Base-by-base conservation (phyloP, 345 rosid species). In the Boechera stricta region DNA sequence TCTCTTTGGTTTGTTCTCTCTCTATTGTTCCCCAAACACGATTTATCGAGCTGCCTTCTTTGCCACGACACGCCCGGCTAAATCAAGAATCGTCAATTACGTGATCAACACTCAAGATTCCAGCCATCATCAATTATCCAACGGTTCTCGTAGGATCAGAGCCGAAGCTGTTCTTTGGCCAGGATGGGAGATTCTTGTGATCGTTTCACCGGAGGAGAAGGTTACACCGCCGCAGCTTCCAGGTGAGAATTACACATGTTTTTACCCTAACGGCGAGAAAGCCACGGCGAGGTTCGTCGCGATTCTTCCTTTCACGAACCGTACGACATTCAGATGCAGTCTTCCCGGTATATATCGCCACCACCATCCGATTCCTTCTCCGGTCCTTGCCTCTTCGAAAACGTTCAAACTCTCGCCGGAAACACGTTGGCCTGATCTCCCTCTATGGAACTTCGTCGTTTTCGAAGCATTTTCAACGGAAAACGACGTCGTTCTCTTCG, bases 391-490 rank as follows among this genome's bases (percentile, higher is more conserved):
- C 18, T 72, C 77, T 21, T 74, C 69, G 0, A 48, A 47, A 48
- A 78, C 28, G 42, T 76, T 61, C 58, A 60, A 58, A 18, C 8
- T 71, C 0, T 76, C 73, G 0, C 61, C 45, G 42, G 60, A 57
- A 2, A 48, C 80, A 6, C 71, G 68, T 1, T 29, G 84, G 78
- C 48, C 45, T 73, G 81, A 72, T 74, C 80, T 94, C 45, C 65
- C 87, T 41, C 77, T 86, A 24, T 87, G 85, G 91, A 84, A 60
- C 5, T 77, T 60, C 51, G 81, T 91, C 15, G 93, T 82, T 48
- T 94, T 90, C 83, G 98, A 94, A 45, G 81, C 95, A 4, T 60
- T 89, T 52, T 89, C 97, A 6, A 86, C 92, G 0, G 90, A 80
- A 56, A 41, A 70, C 77, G 97, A 91, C 85, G 91, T 94, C 67